Percentiles rank a stretch among this genome's conserved stretches.
Evolutionary conservation across 73 alveolate species (phyloP).

Genomic region (Stentor coeruleus): DNA sequence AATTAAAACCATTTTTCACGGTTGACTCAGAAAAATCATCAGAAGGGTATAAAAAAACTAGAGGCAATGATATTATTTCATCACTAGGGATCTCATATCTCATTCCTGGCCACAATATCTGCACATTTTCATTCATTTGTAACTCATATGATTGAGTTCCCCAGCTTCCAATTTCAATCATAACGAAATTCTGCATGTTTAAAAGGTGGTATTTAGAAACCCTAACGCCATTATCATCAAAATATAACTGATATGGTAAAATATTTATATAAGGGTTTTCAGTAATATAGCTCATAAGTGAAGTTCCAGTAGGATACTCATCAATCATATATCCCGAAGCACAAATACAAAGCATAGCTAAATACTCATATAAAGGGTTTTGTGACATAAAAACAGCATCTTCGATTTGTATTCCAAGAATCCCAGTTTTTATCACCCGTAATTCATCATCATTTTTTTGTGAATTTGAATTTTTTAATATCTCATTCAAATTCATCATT

Average conservation of each 20-base stretch:
- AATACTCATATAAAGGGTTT: neutral
- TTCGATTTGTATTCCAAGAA: neutral
- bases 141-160: neutral
- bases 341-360: no score
- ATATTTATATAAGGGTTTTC: no score
- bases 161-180: neutral
- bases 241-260: no score
- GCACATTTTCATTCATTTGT: neutral
- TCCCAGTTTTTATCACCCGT: slow-evolving; percentile 15
- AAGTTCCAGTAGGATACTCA: no score
- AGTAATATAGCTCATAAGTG: no score
- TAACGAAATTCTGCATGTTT: slow-evolving; percentile 17
- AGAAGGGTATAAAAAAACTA: slow-evolving; percentile 16
- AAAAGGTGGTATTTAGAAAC: neutral
- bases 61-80: neutral
- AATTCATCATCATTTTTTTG: no score
- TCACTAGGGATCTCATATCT: neutral
- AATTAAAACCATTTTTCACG: slow-evolving; percentile 1
- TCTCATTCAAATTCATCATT: neutral
- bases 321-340: no score
- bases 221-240: neutral
- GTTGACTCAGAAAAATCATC: neutral
- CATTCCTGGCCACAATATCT: slow-evolving; percentile 23
- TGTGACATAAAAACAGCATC: neutral
- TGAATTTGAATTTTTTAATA: neutral